Evolutionary conservation across 495 filamentous ascomycete species (phyloP).

Genomic region (Penicillium antarcticum): DNA sequence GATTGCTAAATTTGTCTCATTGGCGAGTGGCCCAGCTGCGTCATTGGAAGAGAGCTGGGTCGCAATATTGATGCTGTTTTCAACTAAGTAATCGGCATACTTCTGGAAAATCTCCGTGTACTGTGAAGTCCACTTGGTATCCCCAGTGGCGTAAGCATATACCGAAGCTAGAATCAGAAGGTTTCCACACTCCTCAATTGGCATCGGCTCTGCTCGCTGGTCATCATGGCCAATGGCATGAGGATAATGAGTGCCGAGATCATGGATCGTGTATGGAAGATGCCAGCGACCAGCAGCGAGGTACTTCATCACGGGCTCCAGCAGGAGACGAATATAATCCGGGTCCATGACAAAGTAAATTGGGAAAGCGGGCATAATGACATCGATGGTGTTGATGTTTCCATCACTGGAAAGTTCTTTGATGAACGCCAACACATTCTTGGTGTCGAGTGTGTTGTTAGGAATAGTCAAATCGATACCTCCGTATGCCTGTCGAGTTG

Average conservation of each 20-base stretch:
- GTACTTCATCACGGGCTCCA: slow-evolving; percentile 50
- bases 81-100: slow-evolving; percentile 53
- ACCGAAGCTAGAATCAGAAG: slow-evolving; percentile 42
- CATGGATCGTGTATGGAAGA: slow-evolving; percentile 43
- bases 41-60: slow-evolving; percentile 56
- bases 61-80: slow-evolving; percentile 45
- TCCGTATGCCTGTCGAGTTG: slow-evolving; percentile 47
- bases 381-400: slow-evolving; percentile 52
- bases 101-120: slow-evolving; percentile 33
- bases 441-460: slow-evolving; percentile 37
- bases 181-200: slow-evolving; percentile 47
- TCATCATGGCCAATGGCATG: slow-evolving; percentile 48
- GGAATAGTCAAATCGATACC: slow-evolving; percentile 47
- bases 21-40: slow-evolving; percentile 45
- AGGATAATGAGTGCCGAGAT: slow-evolving; percentile 45
- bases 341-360: slow-evolving; percentile 49
- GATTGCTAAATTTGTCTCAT: slow-evolving; percentile 57
- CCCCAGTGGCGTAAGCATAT: slow-evolving; percentile 41
- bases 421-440: slow-evolving; percentile 45
- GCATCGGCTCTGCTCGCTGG: slow-evolving; percentile 43
- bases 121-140: slow-evolving; percentile 31
- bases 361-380: slow-evolving; percentile 48
- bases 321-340: slow-evolving; percentile 44
- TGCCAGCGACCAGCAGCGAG: slow-evolving; percentile 44
- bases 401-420: slow-evolving; percentile 54